Evolutionary conservation across 192 early-diverging fungal species (phyloP), one percentile per base, ranked within the genome.

Genomic region (Kappamyces sp.): DNA sequence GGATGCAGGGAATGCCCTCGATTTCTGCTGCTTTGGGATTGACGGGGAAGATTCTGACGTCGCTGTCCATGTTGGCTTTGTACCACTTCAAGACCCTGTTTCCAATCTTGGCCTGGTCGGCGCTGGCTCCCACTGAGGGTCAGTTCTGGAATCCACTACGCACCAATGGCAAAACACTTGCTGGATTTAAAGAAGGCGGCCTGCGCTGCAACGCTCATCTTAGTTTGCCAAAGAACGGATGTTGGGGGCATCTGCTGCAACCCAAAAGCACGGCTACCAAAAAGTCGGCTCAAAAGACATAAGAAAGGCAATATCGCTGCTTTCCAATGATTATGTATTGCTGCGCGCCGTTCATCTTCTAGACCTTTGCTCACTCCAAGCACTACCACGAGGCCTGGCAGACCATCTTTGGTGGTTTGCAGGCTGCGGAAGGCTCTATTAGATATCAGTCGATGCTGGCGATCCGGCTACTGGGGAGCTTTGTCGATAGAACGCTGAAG

Each of bases 51-150:
- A 79, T 57, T 22, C 68, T 72, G n/a, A 60, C 45, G 0, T 53
- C 68, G n/a, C 48, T 4, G n/a, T 73, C 50, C 14, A 49, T 30
- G 12, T 63, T 63, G 34, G 62, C 45, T 9, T 37, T 38, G 12
- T 86, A 90, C 87, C 88, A 94, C 36, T 73, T 66, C 32, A 94
- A 77, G 6, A 94, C 86, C 57, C 80, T 85, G 78, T 91, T 88
- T 45, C 91, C 91, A 68, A 83, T 90, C 73, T 94, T 94, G 37
- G 78, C 42, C 8, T 66, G 72, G 60, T 88, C 81, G 34, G 66
- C 63, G 31, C 79, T 84, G 2, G 91, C 91, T 9, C 91, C 91
- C 3, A 90, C 89, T 47, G 88, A 84, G 7, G 84, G 22, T 22
- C 22, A 22, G 22, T 22, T 22, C 8, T 1, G 9, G 6, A 41